Percentiles rank a stretch among this genome's conserved stretches.
These are phyloP conservation scores for Tulasnella sp. DNA, from an alignment of 768 basidiomycete species.

Conservation along the genomic window DNA sequence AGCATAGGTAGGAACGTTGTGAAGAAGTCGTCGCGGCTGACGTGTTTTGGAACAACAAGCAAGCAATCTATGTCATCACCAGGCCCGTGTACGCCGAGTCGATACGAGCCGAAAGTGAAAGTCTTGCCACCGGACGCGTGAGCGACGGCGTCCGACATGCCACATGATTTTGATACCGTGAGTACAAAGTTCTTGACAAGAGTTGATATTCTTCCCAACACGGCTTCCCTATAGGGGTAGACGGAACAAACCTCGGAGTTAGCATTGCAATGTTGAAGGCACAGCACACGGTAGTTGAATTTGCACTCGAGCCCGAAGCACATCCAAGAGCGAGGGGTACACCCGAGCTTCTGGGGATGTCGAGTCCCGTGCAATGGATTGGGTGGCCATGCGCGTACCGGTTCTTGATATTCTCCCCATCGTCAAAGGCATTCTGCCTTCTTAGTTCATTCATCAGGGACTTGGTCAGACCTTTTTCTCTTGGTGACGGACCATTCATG, in stretches of 20 bases:
- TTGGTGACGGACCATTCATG: conserved; percentile 64
- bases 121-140: conserved; percentile 94
- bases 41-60: conserved; percentile 94
- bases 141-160: conserved; percentile 84
- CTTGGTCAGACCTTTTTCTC: conserved; percentile 76
- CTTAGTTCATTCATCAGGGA: conserved; percentile 89
- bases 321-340: not conserved
- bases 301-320: not conserved
- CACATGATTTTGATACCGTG: conserved; percentile 68
- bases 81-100: conserved; percentile 94
- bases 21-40: conserved; percentile 94
- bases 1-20: conserved; percentile 87
- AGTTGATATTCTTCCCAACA: conserved; percentile 82
- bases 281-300: conserved; percentile 3
- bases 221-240: conserved; percentile 66
- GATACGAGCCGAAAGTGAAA: conserved; percentile 98
- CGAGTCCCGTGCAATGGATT: not conserved
- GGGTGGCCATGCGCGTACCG: conserved; percentile 60
- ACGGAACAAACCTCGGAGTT: not conserved
- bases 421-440: conserved; percentile 82
- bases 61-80: conserved; percentile 97
- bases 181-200: conserved; percentile 92
- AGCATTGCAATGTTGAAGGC: not conserved
- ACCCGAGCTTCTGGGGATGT: not conserved
- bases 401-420: conserved; percentile 77